Percentiles rank a stretch among this genome's conserved stretches.
Evolutionary conservation across 371 early-diverging fungal species (phyloP).

Genomic region (Syncephalastrum sp.): DNA sequence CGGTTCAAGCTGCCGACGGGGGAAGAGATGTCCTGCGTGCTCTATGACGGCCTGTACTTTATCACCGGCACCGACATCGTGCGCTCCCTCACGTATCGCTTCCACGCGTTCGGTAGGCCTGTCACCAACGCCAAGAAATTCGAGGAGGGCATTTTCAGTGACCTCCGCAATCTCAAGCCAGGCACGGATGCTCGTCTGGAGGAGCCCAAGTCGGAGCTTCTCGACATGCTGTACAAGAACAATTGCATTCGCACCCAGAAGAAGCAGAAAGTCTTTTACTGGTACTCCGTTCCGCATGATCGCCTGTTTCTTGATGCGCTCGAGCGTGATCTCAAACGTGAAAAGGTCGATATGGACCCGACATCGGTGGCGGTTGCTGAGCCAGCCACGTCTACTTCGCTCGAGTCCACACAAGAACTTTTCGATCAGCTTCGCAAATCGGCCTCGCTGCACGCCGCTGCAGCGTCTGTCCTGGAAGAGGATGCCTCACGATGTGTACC

Average conservation of each 20-base stretch:
- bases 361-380: constrained; percentile 69
- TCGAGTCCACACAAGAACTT: constrained; percentile 64
- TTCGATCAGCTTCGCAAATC: constrained; percentile 58
- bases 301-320: constrained; percentile 96
- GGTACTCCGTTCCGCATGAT: constrained; percentile 98
- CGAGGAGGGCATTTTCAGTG: constrained; percentile 99
- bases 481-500: constrained; percentile 11
- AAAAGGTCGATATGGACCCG: constrained; percentile 81
- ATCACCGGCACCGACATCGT: constrained; percentile 99
- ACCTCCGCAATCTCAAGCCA: constrained; percentile 97
- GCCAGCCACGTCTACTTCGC: constrained; percentile 59
- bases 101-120: constrained; percentile 89
- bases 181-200: constrained; percentile 97
- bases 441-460: constrained; percentile 39
- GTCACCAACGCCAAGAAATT: constrained; percentile 96
- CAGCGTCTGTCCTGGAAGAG: constrained; percentile 29
- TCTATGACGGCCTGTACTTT: constrained; percentile 88
- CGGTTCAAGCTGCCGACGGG: constrained; percentile 80
- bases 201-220: constrained; percentile 93
- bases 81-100: constrained; percentile 92
- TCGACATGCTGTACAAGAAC: constrained; percentile 97
- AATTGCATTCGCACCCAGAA: constrained; percentile 99
- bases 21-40: constrained; percentile 87
- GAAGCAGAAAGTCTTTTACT: constrained; percentile 99
- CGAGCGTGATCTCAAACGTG: constrained; percentile 98